Evolutionary conservation across 345 rosid genomes (phyloP), one percentile per base, ranked within the genome.

Genomic region (Adansonia digitata): DNA sequence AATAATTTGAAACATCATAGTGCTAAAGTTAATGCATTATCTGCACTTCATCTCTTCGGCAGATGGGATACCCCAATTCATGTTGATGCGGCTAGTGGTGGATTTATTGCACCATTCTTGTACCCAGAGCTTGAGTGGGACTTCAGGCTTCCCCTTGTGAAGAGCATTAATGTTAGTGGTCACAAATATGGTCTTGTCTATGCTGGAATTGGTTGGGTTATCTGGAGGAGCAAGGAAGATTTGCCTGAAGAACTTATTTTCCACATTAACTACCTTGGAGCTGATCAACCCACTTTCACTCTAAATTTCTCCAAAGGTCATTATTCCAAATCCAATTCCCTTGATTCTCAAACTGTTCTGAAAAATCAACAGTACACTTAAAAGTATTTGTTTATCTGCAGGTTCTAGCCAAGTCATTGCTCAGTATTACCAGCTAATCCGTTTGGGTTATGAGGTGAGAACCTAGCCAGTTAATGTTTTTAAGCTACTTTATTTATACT

Each of bases 91-190:
- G 98, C 97, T 0, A 94, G 98, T 69, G 98, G 98, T 8, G 98
- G 98, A 2, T 92, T 94, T 45, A 92, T 92, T 42, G 98, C 97
- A n/a, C 98, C 98, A 1, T 94, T 94, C 67, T 71, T 94, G 37
- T 92, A 89, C 65, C 98, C 98, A 18, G 97, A 94, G 7, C 87
- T 94, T 24, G 97, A 90, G 75, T 94, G 98, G 98, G 98, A 94
- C 79, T 92, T 94, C 82, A 82, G 96, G 56, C 86, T 94, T 65
- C 97, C 97, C 13, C 81, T 94, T 46, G 97, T 94, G 78, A 94
- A 89, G 86, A 90, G 94, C 66, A 94, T 94, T 5, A 92, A 94
- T 31, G 97, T 94, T 5, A 94, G 98, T 75, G 97, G 97, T 24
- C 98, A 94, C 74, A 93, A 93, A 70, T 91, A 93, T 40, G 98